A percentile compares a stretch with the other conserved stretches of the same genome.
Conservation (phyloP, 169 alveolate genomes). For the Cryptosporidium canis region DNA sequence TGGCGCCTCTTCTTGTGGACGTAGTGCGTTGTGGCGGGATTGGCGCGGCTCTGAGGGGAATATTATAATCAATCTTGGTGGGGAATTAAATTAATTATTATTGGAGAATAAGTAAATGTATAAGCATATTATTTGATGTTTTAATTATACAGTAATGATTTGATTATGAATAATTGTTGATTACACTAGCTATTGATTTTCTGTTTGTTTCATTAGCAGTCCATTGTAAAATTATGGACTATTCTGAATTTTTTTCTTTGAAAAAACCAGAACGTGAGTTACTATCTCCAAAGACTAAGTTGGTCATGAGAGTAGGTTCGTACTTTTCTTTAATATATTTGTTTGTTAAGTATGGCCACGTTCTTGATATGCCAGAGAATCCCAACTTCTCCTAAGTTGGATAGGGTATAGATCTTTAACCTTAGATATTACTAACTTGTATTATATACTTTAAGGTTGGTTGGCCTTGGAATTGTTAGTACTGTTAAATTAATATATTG, state of each 20-base stretch:
- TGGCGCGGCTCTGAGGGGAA: neutral
- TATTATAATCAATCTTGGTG: neutral
- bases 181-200: neutral
- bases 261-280: neutral
- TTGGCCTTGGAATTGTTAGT: too few relatives aligned
- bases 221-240: constrained; percentile 7
- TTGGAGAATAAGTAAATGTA: neutral
- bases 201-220: neutral
- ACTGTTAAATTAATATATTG: too few relatives aligned
- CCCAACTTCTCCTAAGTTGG: constrained; percentile 14
- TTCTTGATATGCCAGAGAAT: constrained; percentile 62
- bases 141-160: too few relatives aligned
- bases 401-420: neutral
- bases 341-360: constrained; percentile 34
- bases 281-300: constrained; percentile 30
- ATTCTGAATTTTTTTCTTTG: neutral
- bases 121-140: neutral
- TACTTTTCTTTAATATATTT: constrained; percentile 13
- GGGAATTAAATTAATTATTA: neutral
- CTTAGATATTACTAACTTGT: neutral
- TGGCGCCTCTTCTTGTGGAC: constrained; percentile 13
- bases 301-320: constrained; percentile 36
- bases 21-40: neutral
- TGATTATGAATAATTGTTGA: too few relatives aligned
- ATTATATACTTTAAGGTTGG: too few relatives aligned